Evolutionary conservation across 768 basidiomycete species (phyloP).

Genomic region (Pleurotus djamor): DNA sequence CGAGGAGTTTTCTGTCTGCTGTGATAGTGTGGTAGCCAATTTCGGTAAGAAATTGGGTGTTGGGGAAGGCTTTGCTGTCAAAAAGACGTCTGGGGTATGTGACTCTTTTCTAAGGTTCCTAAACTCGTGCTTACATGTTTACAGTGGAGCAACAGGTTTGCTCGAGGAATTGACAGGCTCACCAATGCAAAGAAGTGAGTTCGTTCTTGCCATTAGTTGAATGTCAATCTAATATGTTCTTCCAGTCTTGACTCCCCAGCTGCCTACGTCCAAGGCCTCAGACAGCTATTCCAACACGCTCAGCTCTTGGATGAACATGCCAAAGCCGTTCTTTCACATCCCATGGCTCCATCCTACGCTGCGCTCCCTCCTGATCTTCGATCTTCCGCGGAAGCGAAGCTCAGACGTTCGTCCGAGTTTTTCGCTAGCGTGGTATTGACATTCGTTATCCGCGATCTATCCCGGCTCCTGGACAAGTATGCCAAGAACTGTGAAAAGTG

Average conservation of each 20-base stretch:
- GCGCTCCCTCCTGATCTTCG: slow-evolving; percentile 68
- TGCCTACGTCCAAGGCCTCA: slow-evolving; percentile 75
- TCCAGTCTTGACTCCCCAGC: slow-evolving; percentile 84
- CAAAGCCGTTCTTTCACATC: slow-evolving; percentile 63
- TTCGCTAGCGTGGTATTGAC: slow-evolving; percentile 87
- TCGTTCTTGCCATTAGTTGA: not conserved
- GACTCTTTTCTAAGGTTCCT: not conserved
- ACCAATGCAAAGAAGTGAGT: slow-evolving; percentile 88
- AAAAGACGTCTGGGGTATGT: slow-evolving; percentile 46
- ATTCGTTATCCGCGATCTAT: slow-evolving; percentile 87
- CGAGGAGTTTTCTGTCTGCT: slow-evolving; percentile 77
- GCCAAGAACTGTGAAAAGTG: slow-evolving; percentile 93
- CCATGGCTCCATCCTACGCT: slow-evolving; percentile 70
- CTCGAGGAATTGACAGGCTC: slow-evolving; percentile 77
- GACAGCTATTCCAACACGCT: slow-evolving; percentile 66
- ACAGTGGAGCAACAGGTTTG: slow-evolving; percentile 67
- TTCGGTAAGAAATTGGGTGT: slow-evolving; percentile 89
- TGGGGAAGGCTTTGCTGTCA: slow-evolving; percentile 82
- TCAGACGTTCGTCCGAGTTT: slow-evolving; percentile 86
- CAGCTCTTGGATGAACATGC: slow-evolving; percentile 90
- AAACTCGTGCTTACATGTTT: not conserved
- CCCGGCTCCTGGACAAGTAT: slow-evolving; percentile 87
- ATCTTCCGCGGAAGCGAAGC: slow-evolving; percentile 62
- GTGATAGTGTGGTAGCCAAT: slow-evolving; percentile 76
- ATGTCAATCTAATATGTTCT: slow-evolving; percentile 14